These are phyloP conservation scores for Candida sphagnicola DNA, from an alignment of 805 yeast species.

Conservation along the genomic window DNA sequence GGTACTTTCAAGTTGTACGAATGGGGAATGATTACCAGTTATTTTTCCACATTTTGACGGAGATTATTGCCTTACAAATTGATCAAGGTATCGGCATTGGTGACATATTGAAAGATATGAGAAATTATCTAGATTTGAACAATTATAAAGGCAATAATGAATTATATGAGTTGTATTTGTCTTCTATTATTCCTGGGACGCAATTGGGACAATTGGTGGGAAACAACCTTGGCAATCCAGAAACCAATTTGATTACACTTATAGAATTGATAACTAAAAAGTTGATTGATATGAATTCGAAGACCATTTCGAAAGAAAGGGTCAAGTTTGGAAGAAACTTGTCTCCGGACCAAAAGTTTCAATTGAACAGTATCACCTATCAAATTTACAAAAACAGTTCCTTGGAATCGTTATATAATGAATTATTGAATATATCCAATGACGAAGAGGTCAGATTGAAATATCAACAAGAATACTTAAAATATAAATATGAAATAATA, in stretches of 20 bases:
- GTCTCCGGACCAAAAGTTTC: slow-evolving; percentile 36
- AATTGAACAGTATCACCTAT: slow-evolving; percentile 41
- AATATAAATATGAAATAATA: slow-evolving; percentile 47
- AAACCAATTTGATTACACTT: slow-evolving; percentile 41
- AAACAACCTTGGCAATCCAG: slow-evolving; percentile 38
- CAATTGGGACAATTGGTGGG: slow-evolving; percentile 51
- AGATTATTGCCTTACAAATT: slow-evolving; percentile 32
- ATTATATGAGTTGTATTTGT: slow-evolving; percentile 46
- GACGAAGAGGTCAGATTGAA: slow-evolving; percentile 58
- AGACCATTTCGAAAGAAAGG: slow-evolving; percentile 42
- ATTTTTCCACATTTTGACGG: slow-evolving; percentile 47
- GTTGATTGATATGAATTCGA: slow-evolving; percentile 42
- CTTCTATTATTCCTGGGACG: slow-evolving; percentile 53
- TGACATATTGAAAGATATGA: slow-evolving; percentile 47
- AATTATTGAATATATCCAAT: slow-evolving; percentile 51
- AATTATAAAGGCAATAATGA: slow-evolving; percentile 22
- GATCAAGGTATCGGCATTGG: slow-evolving; percentile 43
- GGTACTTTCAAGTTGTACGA: slow-evolving; percentile 50
- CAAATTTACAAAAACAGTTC: slow-evolving; percentile 46
- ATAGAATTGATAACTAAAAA: slow-evolving; percentile 34
- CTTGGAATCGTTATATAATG: slow-evolving; percentile 50
- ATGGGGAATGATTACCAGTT: slow-evolving; percentile 31
- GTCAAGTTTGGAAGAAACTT: slow-evolving; percentile 44
- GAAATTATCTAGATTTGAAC: slow-evolving; percentile 39
- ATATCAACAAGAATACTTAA: slow-evolving; percentile 58